Evolutionary conservation across 768 basidiomycete species (phyloP).

Genomic region (Russula lepida): DNA sequence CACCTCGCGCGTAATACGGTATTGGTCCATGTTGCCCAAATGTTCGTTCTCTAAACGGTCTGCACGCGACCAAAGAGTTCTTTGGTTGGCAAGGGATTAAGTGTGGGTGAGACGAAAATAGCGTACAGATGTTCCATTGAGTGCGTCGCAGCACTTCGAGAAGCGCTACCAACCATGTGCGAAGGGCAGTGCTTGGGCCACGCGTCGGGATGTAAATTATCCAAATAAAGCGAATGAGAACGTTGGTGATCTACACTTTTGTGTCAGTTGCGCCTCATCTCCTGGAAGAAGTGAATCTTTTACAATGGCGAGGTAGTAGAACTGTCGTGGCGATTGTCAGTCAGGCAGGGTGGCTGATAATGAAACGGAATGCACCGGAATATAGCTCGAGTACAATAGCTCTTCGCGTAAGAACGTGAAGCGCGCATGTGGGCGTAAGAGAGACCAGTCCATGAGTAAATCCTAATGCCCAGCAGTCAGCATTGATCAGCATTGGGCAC

Average conservation of each 20-base stretch:
- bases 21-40: conserved; percentile 87
- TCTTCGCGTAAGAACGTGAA: conserved; percentile 65
- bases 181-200: conserved; percentile 42
- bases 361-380: conserved; percentile 38
- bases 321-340: conserved; percentile 29
- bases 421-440: conserved; percentile 49
- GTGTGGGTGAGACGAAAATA: background rate
- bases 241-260: conserved; percentile 51
- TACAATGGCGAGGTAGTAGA: conserved; percentile 77
- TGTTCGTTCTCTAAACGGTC: conserved; percentile 88
- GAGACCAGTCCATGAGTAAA: conserved; percentile 85
- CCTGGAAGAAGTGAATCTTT: conserved; percentile 17
- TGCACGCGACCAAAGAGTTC: conserved; percentile 22
- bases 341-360: background rate
- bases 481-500: background rate
- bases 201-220: conserved; percentile 58
- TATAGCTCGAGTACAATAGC: conserved; percentile 57
- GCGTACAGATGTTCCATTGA: conserved; percentile 89
- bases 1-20: conserved; percentile 78
- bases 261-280: background rate
- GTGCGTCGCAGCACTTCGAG: conserved; percentile 74
- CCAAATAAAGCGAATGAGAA: conserved; percentile 76
- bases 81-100: background rate
- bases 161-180: conserved; percentile 58
- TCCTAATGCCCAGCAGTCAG: conserved; percentile 42